phyloP scores from a whole-genome alignment of 1,139 yeast species.

The Debaryomyces fabryi region DNA sequence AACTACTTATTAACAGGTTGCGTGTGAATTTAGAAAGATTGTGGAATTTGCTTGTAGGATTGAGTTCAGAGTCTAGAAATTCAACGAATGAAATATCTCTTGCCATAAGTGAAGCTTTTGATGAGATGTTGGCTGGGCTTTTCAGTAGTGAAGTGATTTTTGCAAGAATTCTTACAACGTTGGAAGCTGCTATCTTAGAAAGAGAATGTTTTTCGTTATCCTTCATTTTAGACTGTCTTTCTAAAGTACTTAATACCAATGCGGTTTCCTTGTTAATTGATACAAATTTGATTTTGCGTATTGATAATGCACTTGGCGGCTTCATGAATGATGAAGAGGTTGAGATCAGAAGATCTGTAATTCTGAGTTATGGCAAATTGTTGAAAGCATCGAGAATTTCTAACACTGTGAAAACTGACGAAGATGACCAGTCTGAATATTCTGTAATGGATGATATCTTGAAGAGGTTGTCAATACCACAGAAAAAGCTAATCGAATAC shows the following conservation, averaged over 20 bases:
- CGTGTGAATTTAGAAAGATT: constrained; percentile 23
- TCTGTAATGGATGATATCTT: constrained; percentile 26
- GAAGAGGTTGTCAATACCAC: constrained; percentile 33
- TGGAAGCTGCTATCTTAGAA: constrained; percentile 9
- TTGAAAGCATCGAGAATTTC: constrained; percentile 23
- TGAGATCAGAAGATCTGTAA: constrained; percentile 42
- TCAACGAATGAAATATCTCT: constrained; percentile 23
- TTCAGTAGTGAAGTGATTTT: constrained; percentile 27
- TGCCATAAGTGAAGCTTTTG: constrained; percentile 34
- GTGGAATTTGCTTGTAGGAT: constrained; percentile 26
- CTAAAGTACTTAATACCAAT: constrained; percentile 24
- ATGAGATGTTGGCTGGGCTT: constrained; percentile 33
- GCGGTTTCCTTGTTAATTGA: constrained; percentile 23
- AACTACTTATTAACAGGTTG: constrained; percentile 31
- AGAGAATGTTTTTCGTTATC: constrained; percentile 8
- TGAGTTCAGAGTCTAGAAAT: constrained; percentile 21
- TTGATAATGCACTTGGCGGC: constrained; percentile 32
- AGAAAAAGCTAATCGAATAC: constrained; percentile 40
- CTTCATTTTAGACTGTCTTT: constrained; percentile 27
- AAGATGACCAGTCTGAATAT: constrained; percentile 12
- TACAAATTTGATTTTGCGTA: constrained; percentile 24
- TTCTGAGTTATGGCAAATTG: constrained; percentile 44
- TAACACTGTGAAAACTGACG: constrained; percentile 11
- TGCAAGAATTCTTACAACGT: constrained; percentile 13
- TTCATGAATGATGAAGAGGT: constrained; percentile 36